Conservation (phyloP, 805 yeast species). For the Lachancea kluyveri region DNA sequence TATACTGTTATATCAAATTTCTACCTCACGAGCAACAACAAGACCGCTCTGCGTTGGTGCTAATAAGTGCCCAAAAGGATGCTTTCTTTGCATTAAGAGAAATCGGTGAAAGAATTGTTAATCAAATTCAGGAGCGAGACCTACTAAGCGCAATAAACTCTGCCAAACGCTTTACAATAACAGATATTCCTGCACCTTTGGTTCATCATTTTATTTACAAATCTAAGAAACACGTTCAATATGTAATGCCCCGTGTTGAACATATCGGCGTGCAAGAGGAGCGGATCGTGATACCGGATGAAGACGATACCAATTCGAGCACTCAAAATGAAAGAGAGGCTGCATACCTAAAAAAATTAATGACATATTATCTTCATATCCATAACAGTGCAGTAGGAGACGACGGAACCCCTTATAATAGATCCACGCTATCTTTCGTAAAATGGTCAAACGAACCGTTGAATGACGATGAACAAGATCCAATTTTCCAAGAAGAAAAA, state of each 20-base stretch:
- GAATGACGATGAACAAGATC: slow-evolving; percentile 1
- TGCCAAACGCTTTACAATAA: slow-evolving; percentile 37
- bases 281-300: slow-evolving; percentile 4
- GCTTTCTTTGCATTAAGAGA: slow-evolving; percentile 71
- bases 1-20: slow-evolving; percentile 72
- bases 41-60: slow-evolving; percentile 34
- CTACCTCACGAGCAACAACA: slow-evolving; percentile 22
- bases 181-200: slow-evolving; percentile 48
- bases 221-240: slow-evolving; percentile 55
- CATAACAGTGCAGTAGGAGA: slow-evolving; percentile 21
- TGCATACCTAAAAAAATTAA: slow-evolving; percentile 20
- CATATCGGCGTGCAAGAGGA: not conserved
- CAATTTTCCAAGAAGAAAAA: slow-evolving; percentile 15
- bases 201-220: slow-evolving; percentile 80
- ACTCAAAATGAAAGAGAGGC: slow-evolving; percentile 4
- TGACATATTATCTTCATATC: slow-evolving; percentile 24
- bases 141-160: slow-evolving; percentile 34
- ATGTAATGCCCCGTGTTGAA: slow-evolving; percentile 21
- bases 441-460: slow-evolving; percentile 32
- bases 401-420: slow-evolving; percentile 25
- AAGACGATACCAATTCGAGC: slow-evolving; percentile 10
- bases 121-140: slow-evolving; percentile 32
- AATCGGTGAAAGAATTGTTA: slow-evolving; percentile 39
- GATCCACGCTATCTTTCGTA: slow-evolving; percentile 41
- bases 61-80: slow-evolving; percentile 58